Evolutionary conservation across 495 filamentous ascomycete species (phyloP).

Genomic region (Talaromyces liani): DNA sequence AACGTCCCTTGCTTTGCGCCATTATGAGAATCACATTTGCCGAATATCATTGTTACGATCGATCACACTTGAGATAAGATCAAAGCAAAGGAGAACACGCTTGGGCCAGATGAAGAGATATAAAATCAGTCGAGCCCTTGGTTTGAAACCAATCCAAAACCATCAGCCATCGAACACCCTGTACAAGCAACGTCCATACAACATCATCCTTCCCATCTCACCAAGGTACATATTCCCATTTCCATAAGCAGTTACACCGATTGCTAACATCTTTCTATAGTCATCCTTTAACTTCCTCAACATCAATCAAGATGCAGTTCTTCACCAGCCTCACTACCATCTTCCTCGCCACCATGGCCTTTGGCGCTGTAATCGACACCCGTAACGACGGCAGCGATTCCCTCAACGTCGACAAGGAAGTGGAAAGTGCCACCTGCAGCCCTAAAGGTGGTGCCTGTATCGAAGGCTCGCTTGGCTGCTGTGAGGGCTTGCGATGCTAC

Average conservation of each 20-base stretch:
- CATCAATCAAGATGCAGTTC: constrained; percentile 4
- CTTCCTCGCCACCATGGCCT: constrained; percentile 3
- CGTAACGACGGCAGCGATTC: background rate
- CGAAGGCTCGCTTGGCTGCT: background rate
- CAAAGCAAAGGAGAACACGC: background rate
- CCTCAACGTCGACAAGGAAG: background rate
- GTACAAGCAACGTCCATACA: background rate
- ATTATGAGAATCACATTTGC: background rate
- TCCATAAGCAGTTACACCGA: background rate
- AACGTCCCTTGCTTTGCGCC: background rate
- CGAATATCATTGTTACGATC: background rate
- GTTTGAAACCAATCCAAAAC: background rate
- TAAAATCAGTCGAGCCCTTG: background rate
- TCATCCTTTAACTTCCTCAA: background rate
- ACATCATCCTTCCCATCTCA: background rate
- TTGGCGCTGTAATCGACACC: constrained; percentile 8
- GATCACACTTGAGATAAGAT: background rate
- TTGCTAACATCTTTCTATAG: background rate
- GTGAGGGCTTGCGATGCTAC: background rate
- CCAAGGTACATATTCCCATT: background rate
- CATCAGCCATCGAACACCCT: background rate
- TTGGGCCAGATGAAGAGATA: background rate
- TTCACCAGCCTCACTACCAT: constrained; percentile 7
- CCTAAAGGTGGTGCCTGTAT: constrained; percentile 4
- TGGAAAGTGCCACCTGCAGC: background rate